Conservation (phyloP, 306 rosid species). For the Senna tora region DNA sequence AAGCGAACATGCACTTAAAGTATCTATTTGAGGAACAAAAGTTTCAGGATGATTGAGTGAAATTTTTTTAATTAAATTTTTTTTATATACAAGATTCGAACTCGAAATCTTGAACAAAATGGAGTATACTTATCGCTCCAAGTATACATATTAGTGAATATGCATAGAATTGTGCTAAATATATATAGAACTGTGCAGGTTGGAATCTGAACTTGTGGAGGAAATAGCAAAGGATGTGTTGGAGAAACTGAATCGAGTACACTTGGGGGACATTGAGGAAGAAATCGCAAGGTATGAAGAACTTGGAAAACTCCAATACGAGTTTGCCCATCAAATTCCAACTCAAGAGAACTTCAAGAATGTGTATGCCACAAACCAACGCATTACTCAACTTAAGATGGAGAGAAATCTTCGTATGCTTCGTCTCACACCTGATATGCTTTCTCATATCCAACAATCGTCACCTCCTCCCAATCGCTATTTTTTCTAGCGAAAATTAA, state of each 20-base stretch:
- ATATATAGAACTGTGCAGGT: no score
- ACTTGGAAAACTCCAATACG: constrained; percentile 35
- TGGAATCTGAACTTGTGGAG: constrained; percentile 43
- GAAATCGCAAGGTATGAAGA: constrained; percentile 39
- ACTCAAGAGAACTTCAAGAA: background rate
- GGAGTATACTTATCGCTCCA: no score
- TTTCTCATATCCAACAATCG: constrained; percentile 11
- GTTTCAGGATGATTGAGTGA: no score
- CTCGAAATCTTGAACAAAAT: no score
- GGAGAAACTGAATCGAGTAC: constrained; percentile 36
- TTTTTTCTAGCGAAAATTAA: background rate
- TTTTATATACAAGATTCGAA: no score
- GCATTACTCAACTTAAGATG: constrained; percentile 41
- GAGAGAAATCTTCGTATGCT: constrained; percentile 50
- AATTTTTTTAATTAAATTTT: no score
- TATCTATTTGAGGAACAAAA: no score
- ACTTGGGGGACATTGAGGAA: constrained; percentile 39
- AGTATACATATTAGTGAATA: no score
- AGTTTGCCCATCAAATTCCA: constrained; percentile 8
- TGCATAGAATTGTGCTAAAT: no score
- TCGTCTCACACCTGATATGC: constrained; percentile 49
- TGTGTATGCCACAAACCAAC: constrained; percentile 20
- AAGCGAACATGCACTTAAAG: no score
- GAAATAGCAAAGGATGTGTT: constrained; percentile 44
- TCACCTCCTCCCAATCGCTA: background rate